These are phyloP conservation scores for Taphrina wiesneri DNA, from an alignment of 1,139 yeast genomes.

Conservation along the genomic window DNA sequence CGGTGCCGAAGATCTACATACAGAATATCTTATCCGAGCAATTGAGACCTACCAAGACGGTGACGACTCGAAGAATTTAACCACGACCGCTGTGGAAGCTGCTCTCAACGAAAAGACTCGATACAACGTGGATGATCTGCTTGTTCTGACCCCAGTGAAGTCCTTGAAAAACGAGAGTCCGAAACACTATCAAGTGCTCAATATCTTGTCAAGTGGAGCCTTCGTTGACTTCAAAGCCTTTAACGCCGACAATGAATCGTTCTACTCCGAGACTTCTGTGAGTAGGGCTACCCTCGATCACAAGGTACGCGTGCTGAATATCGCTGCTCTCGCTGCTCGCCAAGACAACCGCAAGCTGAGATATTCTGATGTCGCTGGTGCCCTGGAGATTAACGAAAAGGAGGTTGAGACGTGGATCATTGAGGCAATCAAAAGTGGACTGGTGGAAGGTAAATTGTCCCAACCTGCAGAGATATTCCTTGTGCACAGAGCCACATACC, in stretches of 20 bases:
- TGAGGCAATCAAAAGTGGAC: conserved; percentile 51
- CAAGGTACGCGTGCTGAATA: conserved; percentile 41
- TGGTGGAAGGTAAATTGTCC: conserved; percentile 51
- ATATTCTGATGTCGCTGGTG: conserved; percentile 46
- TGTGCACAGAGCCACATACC: conserved; percentile 49
- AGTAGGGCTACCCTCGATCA: conserved; percentile 42
- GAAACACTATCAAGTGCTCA: conserved; percentile 43
- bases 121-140: conserved; percentile 46
- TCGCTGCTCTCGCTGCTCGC: conserved; percentile 40
- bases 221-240: conserved; percentile 41
- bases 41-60: conserved; percentile 34
- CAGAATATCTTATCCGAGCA: conserved; percentile 28
- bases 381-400: conserved; percentile 45
- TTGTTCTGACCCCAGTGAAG: conserved; percentile 45
- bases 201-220: conserved; percentile 46
- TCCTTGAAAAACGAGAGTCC: conserved; percentile 40
- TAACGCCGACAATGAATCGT: conserved; percentile 35
- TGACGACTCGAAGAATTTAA: conserved; percentile 26
- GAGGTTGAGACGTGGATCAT: conserved; percentile 51
- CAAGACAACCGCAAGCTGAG: conserved; percentile 41
- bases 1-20: conserved; percentile 39
- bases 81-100: conserved; percentile 38
- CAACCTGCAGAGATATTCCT: conserved; percentile 48
- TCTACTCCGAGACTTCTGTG: conserved; percentile 35
- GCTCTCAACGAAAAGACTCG: conserved; percentile 40